These are phyloP conservation scores for Medicago lupulina DNA, from an alignment of 306 rosid genomes.

Conservation along the genomic window DNA sequence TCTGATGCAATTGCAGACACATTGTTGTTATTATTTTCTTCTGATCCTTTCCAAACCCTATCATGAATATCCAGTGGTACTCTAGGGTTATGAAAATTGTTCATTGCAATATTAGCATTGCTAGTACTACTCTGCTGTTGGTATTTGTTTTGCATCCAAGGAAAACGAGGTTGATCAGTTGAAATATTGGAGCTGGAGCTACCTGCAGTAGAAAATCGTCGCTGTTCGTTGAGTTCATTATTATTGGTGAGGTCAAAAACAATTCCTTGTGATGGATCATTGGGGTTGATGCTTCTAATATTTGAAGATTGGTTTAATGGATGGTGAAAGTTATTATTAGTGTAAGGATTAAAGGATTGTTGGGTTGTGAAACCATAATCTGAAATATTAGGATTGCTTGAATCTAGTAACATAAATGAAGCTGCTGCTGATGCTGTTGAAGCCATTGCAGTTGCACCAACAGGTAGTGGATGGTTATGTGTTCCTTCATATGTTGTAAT, in stretches of 20 bases:
- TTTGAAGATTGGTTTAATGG: slow-evolving; percentile 43
- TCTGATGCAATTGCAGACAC: slow-evolving; percentile 81
- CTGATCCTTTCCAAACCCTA: slow-evolving; percentile 48
- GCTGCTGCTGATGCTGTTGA: slow-evolving; percentile 83
- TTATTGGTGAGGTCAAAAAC: slow-evolving; percentile 67
- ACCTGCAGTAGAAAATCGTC: slow-evolving; percentile 35
- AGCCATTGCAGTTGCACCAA: slow-evolving; percentile 95
- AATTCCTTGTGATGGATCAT: slow-evolving; percentile 66
- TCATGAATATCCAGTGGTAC: slow-evolving; percentile 10
- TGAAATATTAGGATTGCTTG: slow-evolving; percentile 48
- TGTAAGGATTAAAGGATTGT: slow-evolving; percentile 40
- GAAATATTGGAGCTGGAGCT: slow-evolving; percentile 41
- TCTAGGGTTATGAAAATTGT: slow-evolving; percentile 35
- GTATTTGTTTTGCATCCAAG: slow-evolving; percentile 55
- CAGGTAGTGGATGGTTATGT: slow-evolving; percentile 94
- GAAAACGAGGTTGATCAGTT: slow-evolving; percentile 43
- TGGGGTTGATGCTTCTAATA: slow-evolving; percentile 51
- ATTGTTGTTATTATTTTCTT: slow-evolving; percentile 50
- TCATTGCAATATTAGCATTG: slow-evolving; percentile 16
- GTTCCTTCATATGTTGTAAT: slow-evolving; percentile 97
- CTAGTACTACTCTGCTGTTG: slow-evolving; percentile 10
- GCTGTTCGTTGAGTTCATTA: slow-evolving; percentile 37
- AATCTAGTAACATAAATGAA: slow-evolving; percentile 73
- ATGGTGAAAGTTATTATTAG: slow-evolving; percentile 39
- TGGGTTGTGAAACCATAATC: slow-evolving; percentile 50